Base-by-base conservation (phyloP, 805 yeast species). In the Hermanozyma aechmeae region DNA sequence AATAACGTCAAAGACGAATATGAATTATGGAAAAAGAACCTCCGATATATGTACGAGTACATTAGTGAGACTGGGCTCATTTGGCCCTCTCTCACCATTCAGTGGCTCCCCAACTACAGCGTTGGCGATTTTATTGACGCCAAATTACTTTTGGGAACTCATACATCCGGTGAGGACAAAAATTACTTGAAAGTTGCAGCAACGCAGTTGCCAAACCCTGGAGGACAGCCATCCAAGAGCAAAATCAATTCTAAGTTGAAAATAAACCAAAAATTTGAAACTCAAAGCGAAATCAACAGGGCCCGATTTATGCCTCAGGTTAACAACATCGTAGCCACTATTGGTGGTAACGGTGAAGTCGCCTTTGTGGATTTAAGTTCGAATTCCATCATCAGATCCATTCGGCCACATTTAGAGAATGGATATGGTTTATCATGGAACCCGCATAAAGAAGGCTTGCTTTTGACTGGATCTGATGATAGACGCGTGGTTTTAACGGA, bases 21-120 rank as follows among this genome's bases (percentile, higher is more conserved):
- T 47, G 75, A 78, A 35, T 51, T 81, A 37, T 82, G 94, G 94
- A 67, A 83, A 35, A 73, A 80, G 45, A 82, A 80, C 45, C 81
- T 87, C 39, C 78, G 82, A 9, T 74, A 67, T 42, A 80, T 82
- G 92, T 82, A 82, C 41, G 86, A 81, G 43, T 81, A 78, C 48
- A 84, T 82, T 18, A 73, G 80, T 27, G 92, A 82, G 46, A 79
- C 89, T 0, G 83, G 80, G 3, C 56, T 82, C 25, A 71, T 77
- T 9, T 82, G 93, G 93, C 93, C 94, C 2, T 76, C 87, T 3
- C 59, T 82, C 28, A 77, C 89, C 1, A 67, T 79, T 4, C 83
- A 82, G 51, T 82, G 92, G 87, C 50, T 79, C 6, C 87, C 86
- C 0, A 58, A 57, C 16, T 39, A 46, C 37, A 26, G 34, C 9